Percentiles rank a stretch among this genome's conserved stretches.
phyloP scores from a whole-genome alignment of 441 rosid genomes.

The Pelargonium cotyledonis region DNA sequence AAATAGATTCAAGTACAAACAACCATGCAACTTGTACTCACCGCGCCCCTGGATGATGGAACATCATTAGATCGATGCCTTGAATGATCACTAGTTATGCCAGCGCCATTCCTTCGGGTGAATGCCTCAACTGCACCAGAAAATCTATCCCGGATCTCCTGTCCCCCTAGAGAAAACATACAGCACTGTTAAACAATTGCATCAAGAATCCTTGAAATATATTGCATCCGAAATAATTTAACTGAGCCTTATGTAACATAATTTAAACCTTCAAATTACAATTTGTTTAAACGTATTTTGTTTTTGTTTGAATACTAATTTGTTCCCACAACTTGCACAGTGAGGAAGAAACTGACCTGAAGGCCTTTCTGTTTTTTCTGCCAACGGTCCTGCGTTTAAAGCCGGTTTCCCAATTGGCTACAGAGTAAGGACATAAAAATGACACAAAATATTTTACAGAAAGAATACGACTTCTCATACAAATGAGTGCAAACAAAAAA shows the following conservation, averaged over 20 bases:
- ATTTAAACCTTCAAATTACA: neutral
- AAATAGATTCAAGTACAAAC: too few species aligned
- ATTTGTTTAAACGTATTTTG: neutral
- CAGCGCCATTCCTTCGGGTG: conserved; percentile 54
- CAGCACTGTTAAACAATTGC: neutral
- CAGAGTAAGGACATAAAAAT: conserved; percentile 12
- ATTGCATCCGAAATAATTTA: too few species aligned
- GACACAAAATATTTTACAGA: too few species aligned
- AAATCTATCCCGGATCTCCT: conserved; percentile 69
- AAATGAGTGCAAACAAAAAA: conserved; percentile 9
- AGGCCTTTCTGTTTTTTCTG: conserved; percentile 65
- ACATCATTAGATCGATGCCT: conserved; percentile 52
- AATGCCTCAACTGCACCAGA: conserved; percentile 94
- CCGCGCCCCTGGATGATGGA: conserved; percentile 61
- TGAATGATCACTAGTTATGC: conserved; percentile 55
- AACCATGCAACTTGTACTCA: conserved; percentile 26
- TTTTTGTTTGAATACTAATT: neutral
- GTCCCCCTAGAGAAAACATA: conserved; percentile 44
- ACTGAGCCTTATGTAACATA: neutral
- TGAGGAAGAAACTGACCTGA: conserved; percentile 42
- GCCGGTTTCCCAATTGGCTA: conserved; percentile 60
- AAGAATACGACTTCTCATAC: neutral
- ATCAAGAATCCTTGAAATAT: neutral
- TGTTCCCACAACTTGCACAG: neutral
- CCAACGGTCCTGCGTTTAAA: conserved; percentile 51